Evolutionary conservation across 352 stramenopile species (phyloP).

Genomic region (Pythium vanterpoolii): DNA sequence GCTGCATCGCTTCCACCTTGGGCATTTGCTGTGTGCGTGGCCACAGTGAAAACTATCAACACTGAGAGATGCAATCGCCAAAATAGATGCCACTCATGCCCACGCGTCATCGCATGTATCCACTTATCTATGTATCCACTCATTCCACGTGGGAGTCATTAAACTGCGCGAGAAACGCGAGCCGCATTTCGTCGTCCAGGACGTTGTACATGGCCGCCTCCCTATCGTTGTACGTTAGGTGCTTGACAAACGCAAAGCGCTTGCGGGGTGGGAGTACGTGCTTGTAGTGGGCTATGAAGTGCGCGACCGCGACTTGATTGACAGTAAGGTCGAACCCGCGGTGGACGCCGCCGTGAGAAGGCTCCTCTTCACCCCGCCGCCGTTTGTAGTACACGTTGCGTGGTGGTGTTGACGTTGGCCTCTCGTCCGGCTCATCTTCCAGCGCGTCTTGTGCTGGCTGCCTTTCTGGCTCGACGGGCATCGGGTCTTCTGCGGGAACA

Average conservation of each 20-base stretch:
- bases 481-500: neutral
- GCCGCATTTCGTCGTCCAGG: constrained; percentile 38
- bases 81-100: neutral
- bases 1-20: neutral
- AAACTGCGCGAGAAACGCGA: constrained; percentile 45
- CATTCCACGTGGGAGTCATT: neutral
- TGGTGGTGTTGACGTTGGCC: neutral
- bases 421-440: neutral
- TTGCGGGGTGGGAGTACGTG: constrained; percentile 23
- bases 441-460: neutral
- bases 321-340: constrained; percentile 15
- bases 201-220: constrained; percentile 70
- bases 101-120: neutral
- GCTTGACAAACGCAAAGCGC: constrained; percentile 40
- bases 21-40: too few species aligned
- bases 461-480: neutral
- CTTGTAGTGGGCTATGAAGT: constrained; percentile 40
- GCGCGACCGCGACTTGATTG: constrained; percentile 41
- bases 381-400: constrained; percentile 1
- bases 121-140: neutral
- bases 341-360: neutral
- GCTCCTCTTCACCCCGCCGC: constrained; percentile 4
- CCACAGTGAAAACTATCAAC: neutral
- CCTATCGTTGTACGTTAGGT: constrained; percentile 38
- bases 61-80: neutral